Evolutionary conservation across 306 rosid species (phyloP).

Genomic region (Alnus rubra): DNA sequence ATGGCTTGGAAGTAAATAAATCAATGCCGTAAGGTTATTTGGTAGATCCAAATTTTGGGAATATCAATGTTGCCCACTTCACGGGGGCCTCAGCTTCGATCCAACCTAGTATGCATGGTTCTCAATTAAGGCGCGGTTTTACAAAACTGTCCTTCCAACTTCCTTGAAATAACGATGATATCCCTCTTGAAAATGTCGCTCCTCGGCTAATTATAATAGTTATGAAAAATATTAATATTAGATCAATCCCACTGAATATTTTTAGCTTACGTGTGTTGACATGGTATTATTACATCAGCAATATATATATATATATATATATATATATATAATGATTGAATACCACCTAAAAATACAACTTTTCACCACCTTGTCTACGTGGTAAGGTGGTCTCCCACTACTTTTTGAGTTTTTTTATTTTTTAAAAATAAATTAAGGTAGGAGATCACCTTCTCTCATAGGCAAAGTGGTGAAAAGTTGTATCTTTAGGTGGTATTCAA

Average conservation of each 20-base stretch:
- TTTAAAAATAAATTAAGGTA: too few species aligned
- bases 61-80: neutral
- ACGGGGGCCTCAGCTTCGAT: conserved; percentile 15
- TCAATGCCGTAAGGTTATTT: neutral
- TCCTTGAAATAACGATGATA: neutral
- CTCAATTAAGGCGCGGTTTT: neutral
- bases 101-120: neutral
- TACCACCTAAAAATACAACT: too few species aligned
- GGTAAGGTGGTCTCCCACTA: too few species aligned
- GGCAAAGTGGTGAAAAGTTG: too few species aligned
- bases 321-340: too few species aligned
- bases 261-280: too few species aligned
- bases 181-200: neutral
- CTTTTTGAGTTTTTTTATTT: too few species aligned
- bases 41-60: neutral
- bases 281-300: too few species aligned
- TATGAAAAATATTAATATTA: neutral
- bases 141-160: conserved; percentile 3
- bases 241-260: neutral
- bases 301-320: too few species aligned
- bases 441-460: too few species aligned
- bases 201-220: neutral
- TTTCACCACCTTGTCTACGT: too few species aligned
- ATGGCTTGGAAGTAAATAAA: conserved; percentile 4
- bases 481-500: too few species aligned